Evolutionary conservation across 768 basidiomycete genomes (phyloP).

Genomic region (Antrodiella citrinella): DNA sequence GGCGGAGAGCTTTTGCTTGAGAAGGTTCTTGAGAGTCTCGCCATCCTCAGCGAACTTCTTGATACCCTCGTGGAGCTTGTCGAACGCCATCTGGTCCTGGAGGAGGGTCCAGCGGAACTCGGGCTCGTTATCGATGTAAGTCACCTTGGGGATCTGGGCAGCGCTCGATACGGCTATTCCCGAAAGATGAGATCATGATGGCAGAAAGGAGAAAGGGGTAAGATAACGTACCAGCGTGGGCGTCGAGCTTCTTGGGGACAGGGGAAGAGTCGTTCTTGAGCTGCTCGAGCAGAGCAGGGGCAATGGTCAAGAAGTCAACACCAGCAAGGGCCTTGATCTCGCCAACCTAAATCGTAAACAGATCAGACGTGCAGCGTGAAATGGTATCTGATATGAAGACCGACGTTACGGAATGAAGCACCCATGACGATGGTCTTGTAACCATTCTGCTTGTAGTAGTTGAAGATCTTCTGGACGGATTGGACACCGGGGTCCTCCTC

Average conservation of each 20-base stretch:
- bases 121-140: slow-evolving; percentile 85
- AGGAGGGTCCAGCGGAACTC: slow-evolving; percentile 94
- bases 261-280: slow-evolving; percentile 71
- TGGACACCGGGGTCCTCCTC: slow-evolving; percentile 93
- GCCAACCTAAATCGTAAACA: slow-evolving; percentile 41
- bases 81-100: slow-evolving; percentile 95
- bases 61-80: slow-evolving; percentile 98
- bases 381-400: slow-evolving; percentile 20
- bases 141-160: slow-evolving; percentile 68
- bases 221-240: slow-evolving; percentile 42
- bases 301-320: slow-evolving; percentile 95
- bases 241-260: slow-evolving; percentile 82
- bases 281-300: slow-evolving; percentile 85
- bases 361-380: background rate
- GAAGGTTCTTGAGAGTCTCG: slow-evolving; percentile 73
- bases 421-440: slow-evolving; percentile 99
- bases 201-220: background rate
- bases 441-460: slow-evolving; percentile 97
- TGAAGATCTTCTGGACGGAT: slow-evolving; percentile 95
- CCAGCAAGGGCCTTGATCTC: slow-evolving; percentile 96
- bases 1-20: slow-evolving; percentile 62
- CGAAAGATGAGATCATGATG: background rate
- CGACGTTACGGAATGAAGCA: slow-evolving; percentile 96
- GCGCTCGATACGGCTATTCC: slow-evolving; percentile 41
- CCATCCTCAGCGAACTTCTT: slow-evolving; percentile 97